Percentiles rank a stretch among this genome's conserved stretches.
phyloP scores from a whole-genome alignment of 2,329 filamentous ascomycete genomes.

The Fusarium scirpi region DNA sequence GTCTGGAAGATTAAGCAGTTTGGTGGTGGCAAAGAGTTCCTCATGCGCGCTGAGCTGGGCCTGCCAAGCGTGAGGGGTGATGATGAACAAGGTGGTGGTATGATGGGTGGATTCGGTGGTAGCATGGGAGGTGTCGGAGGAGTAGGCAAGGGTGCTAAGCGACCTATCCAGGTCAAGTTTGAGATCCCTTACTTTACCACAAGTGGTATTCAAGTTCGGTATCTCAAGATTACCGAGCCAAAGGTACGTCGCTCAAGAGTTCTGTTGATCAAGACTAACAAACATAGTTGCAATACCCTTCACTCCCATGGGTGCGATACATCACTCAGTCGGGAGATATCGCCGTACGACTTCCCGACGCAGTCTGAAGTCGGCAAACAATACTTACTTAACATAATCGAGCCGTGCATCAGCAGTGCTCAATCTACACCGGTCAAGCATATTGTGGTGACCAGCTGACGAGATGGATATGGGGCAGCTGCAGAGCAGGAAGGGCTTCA shows the following conservation, averaged over 20 bases:
- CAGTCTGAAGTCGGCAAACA: constrained; percentile 65
- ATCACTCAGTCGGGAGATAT: constrained; percentile 99
- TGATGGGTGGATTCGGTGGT: constrained; percentile 97
- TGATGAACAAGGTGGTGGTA: constrained; percentile 93
- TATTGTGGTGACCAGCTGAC: constrained; percentile 14
- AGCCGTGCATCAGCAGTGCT: constrained; percentile 18
- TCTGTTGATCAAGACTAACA: constrained; percentile 13
- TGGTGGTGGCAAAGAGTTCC: constrained; percentile 96
- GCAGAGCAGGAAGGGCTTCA: constrained; percentile 35
- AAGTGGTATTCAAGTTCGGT: constrained; percentile 96
- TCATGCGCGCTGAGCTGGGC: constrained; percentile 97
- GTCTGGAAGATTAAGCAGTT: constrained; percentile 99
- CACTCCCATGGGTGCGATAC: constrained; percentile 96
- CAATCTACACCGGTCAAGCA: constrained; percentile 11
- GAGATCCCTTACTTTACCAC: constrained; percentile 99
- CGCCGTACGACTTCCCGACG: constrained; percentile 92
- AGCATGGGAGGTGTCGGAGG: constrained; percentile 93
- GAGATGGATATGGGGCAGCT: constrained; percentile 32
- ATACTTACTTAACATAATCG: constrained; percentile 34
- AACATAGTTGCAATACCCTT: constrained; percentile 91
- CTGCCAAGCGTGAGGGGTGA: constrained; percentile 94
- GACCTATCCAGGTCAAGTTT: constrained; percentile 98
- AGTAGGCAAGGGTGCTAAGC: constrained; percentile 83
- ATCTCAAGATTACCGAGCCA: constrained; percentile 98
- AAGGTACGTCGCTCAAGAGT: constrained; percentile 75